These are phyloP conservation scores for Limonium bicolor DNA, from an alignment of 148 eudicot species.

Conservation along the genomic window DNA sequence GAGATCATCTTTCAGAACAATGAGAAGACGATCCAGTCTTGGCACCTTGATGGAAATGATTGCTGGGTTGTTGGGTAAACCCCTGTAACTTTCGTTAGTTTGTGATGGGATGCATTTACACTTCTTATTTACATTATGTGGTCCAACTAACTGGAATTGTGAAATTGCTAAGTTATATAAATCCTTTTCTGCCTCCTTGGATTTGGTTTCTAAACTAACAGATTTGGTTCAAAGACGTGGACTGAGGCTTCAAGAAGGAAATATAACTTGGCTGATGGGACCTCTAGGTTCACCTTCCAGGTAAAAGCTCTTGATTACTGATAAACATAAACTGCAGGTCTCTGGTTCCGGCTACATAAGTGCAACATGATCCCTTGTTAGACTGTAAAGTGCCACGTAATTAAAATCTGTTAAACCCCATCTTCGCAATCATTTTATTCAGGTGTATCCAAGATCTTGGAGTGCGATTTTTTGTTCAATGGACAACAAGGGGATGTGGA, in stretches of 20 bases:
- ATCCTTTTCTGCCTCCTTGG: background rate
- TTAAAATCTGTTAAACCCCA: background rate
- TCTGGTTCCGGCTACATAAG: background rate
- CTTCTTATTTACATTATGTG: background rate
- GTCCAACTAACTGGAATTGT: background rate
- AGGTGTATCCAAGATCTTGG: constrained; percentile 79
- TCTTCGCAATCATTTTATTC: background rate
- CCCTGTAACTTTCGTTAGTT: background rate
- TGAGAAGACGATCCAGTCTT: constrained; percentile 48
- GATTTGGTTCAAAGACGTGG: constrained; percentile 61
- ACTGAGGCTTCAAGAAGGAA: constrained; percentile 27
- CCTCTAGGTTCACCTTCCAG: constrained; percentile 56
- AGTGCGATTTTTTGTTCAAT: constrained; percentile 45
- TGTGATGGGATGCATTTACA: background rate
- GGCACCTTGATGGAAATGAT: constrained; percentile 72
- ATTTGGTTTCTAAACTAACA: constrained; percentile 12
- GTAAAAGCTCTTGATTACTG: constrained; percentile 15
- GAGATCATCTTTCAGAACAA: constrained; percentile 80
- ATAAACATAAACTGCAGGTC: background rate
- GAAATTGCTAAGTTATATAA: background rate
- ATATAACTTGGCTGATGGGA: constrained; percentile 56
- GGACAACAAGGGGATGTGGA: constrained; percentile 94
- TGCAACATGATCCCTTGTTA: no score
- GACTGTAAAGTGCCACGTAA: no score
- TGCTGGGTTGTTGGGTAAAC: constrained; percentile 65